A percentile compares a stretch with the other conserved stretches of the same genome.
phyloP scores from a whole-genome alignment of 306 rosid species.

The Prunus salicina region DNA sequence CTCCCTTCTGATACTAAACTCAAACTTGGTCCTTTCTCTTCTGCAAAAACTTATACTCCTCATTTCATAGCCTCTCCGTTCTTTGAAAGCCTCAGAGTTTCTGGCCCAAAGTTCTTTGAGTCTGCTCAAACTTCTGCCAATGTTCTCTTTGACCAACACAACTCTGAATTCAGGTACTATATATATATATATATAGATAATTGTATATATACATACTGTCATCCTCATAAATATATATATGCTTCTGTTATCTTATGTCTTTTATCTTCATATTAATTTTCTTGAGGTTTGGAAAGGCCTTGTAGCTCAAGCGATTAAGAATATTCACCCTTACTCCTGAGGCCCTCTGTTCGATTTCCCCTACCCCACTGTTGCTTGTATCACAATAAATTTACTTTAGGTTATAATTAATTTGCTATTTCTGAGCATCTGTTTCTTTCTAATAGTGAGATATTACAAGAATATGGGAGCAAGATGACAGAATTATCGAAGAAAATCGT shows the following conservation, averaged over 20 bases:
- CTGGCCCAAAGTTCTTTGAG: constrained; percentile 67
- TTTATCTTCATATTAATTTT: not conserved
- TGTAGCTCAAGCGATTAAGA: not conserved
- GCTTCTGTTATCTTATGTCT: not conserved
- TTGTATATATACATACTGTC: not conserved
- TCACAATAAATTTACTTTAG: not conserved
- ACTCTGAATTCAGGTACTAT: constrained; percentile 61
- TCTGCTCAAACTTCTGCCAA: constrained; percentile 78
- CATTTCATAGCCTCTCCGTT: constrained; percentile 98
- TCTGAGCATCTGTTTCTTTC: constrained; percentile 9
- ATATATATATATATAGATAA: not conserved
- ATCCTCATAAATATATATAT: not conserved
- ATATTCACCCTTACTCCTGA: not conserved
- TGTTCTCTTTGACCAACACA: constrained; percentile 48
- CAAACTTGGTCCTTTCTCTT: constrained; percentile 84
- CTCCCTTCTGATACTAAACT: constrained; percentile 83
- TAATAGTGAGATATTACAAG: constrained; percentile 67
- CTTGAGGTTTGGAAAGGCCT: not conserved
- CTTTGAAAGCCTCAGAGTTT: constrained; percentile 83
- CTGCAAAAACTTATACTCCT: constrained; percentile 74
- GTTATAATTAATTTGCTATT: not conserved
- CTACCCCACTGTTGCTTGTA: not conserved
- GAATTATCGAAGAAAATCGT: constrained; percentile 61
- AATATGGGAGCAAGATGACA: constrained; percentile 84
- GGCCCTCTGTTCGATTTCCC: not conserved